phyloP scores from a whole-genome alignment of 345 rosid genomes.

The Rhodomyrtus tomentosa region DNA sequence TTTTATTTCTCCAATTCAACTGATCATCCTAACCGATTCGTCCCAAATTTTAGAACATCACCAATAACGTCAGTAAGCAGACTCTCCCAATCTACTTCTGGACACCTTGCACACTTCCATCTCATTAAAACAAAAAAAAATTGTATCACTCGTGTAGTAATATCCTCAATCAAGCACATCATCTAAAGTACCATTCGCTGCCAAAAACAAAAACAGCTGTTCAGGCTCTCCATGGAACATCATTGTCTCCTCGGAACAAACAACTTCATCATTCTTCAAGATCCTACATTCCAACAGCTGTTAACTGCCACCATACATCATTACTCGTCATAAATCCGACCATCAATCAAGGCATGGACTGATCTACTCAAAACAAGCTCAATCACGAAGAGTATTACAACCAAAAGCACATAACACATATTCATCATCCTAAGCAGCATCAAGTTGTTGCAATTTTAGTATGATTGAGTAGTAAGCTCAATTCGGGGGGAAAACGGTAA shows the following conservation, averaged over 20 bases:
- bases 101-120: background rate
- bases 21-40: too few relatives aligned
- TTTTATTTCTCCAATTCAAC: background rate
- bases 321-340: constrained; percentile 23
- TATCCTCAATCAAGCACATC: background rate
- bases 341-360: background rate
- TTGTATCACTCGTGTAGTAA: too few relatives aligned
- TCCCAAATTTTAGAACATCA: background rate
- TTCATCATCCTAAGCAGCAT: too few relatives aligned
- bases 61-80: background rate
- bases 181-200: too few relatives aligned
- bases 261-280: constrained; percentile 40
- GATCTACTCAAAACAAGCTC: background rate
- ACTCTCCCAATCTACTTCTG: background rate
- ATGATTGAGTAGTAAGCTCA: too few relatives aligned
- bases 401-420: too few relatives aligned
- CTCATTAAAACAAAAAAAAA: background rate
- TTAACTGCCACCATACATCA: constrained; percentile 57
- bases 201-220: too few relatives aligned
- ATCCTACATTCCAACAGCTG: constrained; percentile 59
- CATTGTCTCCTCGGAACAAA: constrained; percentile 42
- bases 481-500: too few relatives aligned
- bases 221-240: constrained; percentile 51
- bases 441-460: too few relatives aligned
- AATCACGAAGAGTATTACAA: background rate